Conservation (phyloP, 2,329 filamentous ascomycete species). For the Colletotrichum sp. region DNA sequence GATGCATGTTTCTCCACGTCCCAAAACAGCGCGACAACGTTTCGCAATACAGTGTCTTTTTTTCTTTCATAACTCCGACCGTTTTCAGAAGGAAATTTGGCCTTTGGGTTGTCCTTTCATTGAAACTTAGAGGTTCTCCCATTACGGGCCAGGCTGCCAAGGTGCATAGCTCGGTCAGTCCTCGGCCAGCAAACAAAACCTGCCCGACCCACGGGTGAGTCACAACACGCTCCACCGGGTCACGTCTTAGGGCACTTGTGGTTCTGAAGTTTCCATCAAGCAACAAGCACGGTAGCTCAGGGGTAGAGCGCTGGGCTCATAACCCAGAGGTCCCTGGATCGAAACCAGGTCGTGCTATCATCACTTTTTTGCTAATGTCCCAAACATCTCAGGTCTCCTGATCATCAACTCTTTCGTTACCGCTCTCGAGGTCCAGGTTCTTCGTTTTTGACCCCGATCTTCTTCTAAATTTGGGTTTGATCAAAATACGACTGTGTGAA, state of each 20-base stretch:
- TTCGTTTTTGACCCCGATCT: neutral
- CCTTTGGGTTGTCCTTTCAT: fast-evolving
- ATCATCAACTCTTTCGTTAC: neutral
- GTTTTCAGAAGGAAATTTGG: fast-evolving
- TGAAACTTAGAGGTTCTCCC: neutral
- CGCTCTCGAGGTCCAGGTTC: neutral
- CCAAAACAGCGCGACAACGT: neutral
- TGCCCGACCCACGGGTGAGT: neutral
- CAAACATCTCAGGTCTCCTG: fast-evolving
- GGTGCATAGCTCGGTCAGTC: neutral
- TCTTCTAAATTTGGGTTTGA: fast-evolving
- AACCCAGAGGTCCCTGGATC: conserved; percentile 15
- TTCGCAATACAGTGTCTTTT: fast-evolving
- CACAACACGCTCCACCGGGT: neutral
- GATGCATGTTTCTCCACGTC: neutral
- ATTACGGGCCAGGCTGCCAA: neutral
- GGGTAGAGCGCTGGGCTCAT: conserved; percentile 15
- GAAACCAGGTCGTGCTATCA: conserved; percentile 10
- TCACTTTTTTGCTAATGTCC: neutral
- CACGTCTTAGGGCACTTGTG: neutral
- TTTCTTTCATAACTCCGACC: neutral
- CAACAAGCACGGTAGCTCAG: conserved; percentile 5
- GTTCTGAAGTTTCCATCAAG: neutral
- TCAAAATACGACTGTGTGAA: neutral
- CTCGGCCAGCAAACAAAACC: neutral